Evolutionary conservation across 2,329 filamentous ascomycete genomes (phyloP), one percentile per base, ranked within the genome.

Genomic region (Myriosclerotinia curreyana): DNA sequence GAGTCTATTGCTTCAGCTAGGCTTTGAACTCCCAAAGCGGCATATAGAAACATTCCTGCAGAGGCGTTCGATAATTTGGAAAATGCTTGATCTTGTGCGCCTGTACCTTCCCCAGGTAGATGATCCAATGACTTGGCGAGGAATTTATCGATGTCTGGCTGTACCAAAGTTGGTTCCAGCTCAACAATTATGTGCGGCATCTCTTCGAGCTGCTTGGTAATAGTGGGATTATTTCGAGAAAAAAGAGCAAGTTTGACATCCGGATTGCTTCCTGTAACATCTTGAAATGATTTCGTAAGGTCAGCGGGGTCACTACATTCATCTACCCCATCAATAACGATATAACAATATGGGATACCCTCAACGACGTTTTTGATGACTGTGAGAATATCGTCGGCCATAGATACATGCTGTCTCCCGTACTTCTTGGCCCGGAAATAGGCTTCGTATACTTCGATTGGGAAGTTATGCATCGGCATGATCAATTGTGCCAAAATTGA

Each of bases 121-220:
- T 36, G 7, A 5, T 58, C 12, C 14, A 63, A 34, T 2, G 61
- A 63, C 17, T 50, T 50, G 3, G 31, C 44, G 2, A 63, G 36
- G 15, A 63, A 63, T 15, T 59, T 58, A 25, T 63, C 53, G 7
- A 63, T 63, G 34, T 63, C 61, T 34, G 53, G 61, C 22, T 63
- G 52, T 38, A 59, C 14, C 14, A 50, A 42, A n/a, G 46, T 17
- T 28, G 52, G 17, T 20, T 58, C 52, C 8, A 63, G 15, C 22
- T 63, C 61, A 22, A 63, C 36, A 7, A 8, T 9, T 20, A 5
- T 7, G 15, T 20, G 14, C 0, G 54, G 5, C 2, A 31, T 8
- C 14, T 22, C 17, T 5, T 42, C 8, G 8, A 59, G 52, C 31
- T 22, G 36, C 20, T 25, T 44, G 22, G 25, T 12, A 22, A 63